A percentile compares a stretch with the other conserved stretches of the same genome.
Conservation (phyloP, 306 rosid species). For the Vicia sativa region DNA sequence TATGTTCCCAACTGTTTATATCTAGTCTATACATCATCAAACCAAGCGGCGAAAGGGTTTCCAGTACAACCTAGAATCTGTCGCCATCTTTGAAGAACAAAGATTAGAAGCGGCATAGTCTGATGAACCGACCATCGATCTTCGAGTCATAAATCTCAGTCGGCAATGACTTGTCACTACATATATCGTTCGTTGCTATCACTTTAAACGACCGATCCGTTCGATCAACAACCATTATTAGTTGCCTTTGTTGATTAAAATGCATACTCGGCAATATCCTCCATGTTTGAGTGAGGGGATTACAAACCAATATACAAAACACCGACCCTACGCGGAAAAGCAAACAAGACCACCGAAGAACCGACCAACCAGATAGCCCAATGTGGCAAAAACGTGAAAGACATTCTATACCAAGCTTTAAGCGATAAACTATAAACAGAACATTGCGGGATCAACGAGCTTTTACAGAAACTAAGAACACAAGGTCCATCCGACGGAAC, state of each 20-base stretch:
- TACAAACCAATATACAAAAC: conserved; percentile 83
- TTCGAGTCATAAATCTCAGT: conserved; percentile 90
- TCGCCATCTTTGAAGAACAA: conserved; percentile 98
- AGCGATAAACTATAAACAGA: conserved; percentile 91
- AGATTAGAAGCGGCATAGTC: conserved; percentile 97
- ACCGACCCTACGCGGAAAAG: conserved; percentile 85
- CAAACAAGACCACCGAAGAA: conserved; percentile 92
- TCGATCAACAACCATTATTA: conserved; percentile 86
- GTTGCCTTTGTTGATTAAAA: conserved; percentile 94
- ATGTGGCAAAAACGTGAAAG: conserved; percentile 86
- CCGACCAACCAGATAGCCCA: conserved; percentile 99
- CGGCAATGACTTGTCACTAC: conserved; percentile 88
- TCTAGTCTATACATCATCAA: conserved; percentile 92
- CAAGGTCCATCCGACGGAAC: conserved; percentile 94
- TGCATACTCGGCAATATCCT: conserved; percentile 92
- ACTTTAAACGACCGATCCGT: conserved; percentile 73
- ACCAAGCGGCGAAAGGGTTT: conserved; percentile 96
- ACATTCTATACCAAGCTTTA: conserved; percentile 87
- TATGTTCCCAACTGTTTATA: conserved; percentile 88
- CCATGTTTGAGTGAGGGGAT: conserved; percentile 94
- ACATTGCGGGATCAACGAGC: conserved; percentile 80
- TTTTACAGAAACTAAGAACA: conserved; percentile 91
- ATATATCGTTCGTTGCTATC: conserved; percentile 90
- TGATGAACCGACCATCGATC: conserved; percentile 88
- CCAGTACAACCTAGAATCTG: conserved; percentile 93